A percentile compares a stretch with the other conserved stretches of the same genome.
These are phyloP conservation scores for Gastrolobium bilobum DNA, from an alignment of 306 rosid species.

Conservation along the genomic window DNA sequence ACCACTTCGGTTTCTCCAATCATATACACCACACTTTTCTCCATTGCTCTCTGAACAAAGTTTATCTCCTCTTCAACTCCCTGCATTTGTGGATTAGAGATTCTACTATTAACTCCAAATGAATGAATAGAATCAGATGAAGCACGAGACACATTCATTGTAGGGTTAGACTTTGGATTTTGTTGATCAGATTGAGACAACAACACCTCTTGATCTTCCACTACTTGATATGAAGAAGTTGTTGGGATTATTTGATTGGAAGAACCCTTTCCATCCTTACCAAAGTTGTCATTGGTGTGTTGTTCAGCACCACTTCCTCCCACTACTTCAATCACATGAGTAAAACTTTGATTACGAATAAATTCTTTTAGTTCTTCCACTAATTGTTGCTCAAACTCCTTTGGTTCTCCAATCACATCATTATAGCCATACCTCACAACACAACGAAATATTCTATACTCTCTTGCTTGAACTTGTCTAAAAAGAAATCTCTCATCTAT, in stretches of 20 bases:
- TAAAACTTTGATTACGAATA: slow-evolving; percentile 46
- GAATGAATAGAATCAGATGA: slow-evolving; percentile 41
- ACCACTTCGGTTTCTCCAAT: slow-evolving; percentile 67
- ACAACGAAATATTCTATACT: slow-evolving; percentile 63
- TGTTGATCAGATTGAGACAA: slow-evolving; percentile 1
- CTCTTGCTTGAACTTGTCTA: slow-evolving; percentile 64
- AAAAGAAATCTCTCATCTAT: slow-evolving; percentile 67
- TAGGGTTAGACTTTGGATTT: not conserved
- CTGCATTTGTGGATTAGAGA: slow-evolving; percentile 29
- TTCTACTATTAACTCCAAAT: not conserved
- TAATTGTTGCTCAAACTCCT: slow-evolving; percentile 61
- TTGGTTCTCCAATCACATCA: slow-evolving; percentile 51
- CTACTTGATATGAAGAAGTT: not conserved
- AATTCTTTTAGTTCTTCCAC: slow-evolving; percentile 56
- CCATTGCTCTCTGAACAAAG: slow-evolving; percentile 62
- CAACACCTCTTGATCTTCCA: slow-evolving; percentile 4
- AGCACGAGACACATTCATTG: not conserved
- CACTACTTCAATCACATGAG: slow-evolving; percentile 10
- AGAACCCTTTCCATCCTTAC: slow-evolving; percentile 12
- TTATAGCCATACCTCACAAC: slow-evolving; percentile 75
- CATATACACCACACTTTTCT: slow-evolving; percentile 63
- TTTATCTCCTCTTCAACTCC: slow-evolving; percentile 60
- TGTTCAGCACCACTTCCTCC: slow-evolving; percentile 36
- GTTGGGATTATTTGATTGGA: not conserved
- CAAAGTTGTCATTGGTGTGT: not conserved